Percentiles rank a stretch among this genome's conserved stretches.
These are phyloP conservation scores for Fraxinus platypoda DNA, from an alignment of 305 asterid species.

Conservation along the genomic window DNA sequence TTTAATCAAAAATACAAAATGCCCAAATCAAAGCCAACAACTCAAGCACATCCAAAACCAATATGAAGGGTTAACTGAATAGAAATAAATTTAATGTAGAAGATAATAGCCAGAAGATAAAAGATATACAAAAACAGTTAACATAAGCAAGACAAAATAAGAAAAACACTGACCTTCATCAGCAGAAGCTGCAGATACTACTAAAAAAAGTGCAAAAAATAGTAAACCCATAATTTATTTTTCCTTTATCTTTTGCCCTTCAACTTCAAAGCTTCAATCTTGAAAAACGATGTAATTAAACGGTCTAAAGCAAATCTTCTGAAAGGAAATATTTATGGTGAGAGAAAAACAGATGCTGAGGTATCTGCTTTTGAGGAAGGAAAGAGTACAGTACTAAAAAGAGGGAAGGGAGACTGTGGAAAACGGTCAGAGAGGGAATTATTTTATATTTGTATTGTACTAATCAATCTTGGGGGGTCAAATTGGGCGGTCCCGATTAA, in stretches of 20 bases:
- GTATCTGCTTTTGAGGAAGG: conserved; percentile 3
- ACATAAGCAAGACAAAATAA: conserved; percentile 1
- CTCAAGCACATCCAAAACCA: not conserved
- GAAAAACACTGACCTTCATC: conserved; percentile 40
- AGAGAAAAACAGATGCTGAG: not conserved
- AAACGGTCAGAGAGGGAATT: not conserved
- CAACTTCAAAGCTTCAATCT: conserved; percentile 27
- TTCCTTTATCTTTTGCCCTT: not conserved
- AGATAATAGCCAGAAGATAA: not conserved
- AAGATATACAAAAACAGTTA: not conserved
- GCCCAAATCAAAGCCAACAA: not conserved
- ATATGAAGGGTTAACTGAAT: not conserved
- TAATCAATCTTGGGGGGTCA: not conserved
- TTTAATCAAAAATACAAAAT: not conserved
- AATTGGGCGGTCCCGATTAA: conserved; percentile 25
- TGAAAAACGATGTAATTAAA: conserved; percentile 7
- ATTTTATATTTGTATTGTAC: not conserved
- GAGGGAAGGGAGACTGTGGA: not conserved
- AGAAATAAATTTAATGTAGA: not conserved
- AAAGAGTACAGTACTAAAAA: not conserved
- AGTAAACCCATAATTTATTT: conserved; percentile 22
- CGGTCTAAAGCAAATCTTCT: conserved; percentile 11
- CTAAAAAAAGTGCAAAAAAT: conserved; percentile 26
- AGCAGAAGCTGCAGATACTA: conserved; percentile 36
- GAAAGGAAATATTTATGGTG: not conserved